Base-by-base conservation (phyloP, 2,329 filamentous ascomycete species). In the Leptographium radiaticola region DNA sequence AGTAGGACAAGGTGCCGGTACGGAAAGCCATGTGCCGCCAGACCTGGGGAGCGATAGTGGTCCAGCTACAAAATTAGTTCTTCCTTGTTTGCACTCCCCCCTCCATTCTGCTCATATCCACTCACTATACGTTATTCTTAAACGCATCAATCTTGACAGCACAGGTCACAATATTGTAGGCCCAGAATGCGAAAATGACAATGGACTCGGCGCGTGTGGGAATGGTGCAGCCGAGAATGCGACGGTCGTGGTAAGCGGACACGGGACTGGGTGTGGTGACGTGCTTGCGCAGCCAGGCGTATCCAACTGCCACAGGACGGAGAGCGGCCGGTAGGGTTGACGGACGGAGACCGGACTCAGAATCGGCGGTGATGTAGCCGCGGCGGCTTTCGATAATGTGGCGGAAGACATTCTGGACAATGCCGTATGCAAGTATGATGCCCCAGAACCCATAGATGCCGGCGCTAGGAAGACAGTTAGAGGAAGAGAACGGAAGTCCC, bases 381-480 rank as follows among this genome's bases (percentile, higher is more conserved):
- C 10, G n/a, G 12, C 43, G 51, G n/a, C 31, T 9, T 13, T 45
- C 42, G 30, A 18, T 11, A 11, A 46, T 33, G 2, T 39, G 20
- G 20, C 18, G 11, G 33, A 47, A 10, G 3, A 47, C 9, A 20
- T 38, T 30, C 18, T 47, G 18, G 31, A 53, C 16, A 18, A 53
- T 47, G 6, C 51, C 51, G 34, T 47, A 20, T 2, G 46, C 15
- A 18, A 53, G 51, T 4, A 48, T n/a, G 20, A 6, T 10, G 18
- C 51, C 51, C 51, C 51, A 53, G 44, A 53, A 53, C 4, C 43
- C 51, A 16, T 53, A 53, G 16, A 47, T 47, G n/a, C 31, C 51
- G 11, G 12, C 46, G 8, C 51, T 53, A 30, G 2, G 31, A 2
- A 6, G 16, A 10, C n/a, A n/a, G 34, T 25, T 48, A 34, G 16